phyloP scores from a whole-genome alignment of 2,329 filamentous ascomycete genomes.

The Coccinonectria pachysandricola region DNA sequence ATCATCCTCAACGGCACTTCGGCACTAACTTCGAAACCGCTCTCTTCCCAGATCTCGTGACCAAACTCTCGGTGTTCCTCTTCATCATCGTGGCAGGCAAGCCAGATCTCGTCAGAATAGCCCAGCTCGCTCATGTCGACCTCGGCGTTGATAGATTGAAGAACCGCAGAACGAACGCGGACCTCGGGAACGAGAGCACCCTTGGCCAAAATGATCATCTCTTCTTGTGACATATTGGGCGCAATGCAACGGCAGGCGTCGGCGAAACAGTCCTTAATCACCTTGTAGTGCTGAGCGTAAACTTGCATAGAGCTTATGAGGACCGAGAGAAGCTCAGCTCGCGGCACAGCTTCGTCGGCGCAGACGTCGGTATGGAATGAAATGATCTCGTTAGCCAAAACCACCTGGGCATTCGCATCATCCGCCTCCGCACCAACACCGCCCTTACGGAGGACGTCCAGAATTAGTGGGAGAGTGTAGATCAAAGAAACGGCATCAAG shows the following conservation, averaged over 20 bases:
- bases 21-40: constrained; percentile 60
- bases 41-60: constrained; percentile 90
- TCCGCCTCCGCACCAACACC: constrained; percentile 65
- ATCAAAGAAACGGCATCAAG: constrained; percentile 82
- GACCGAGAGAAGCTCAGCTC: constrained; percentile 59
- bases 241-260: constrained; percentile 80
- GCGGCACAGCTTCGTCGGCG: constrained; percentile 63
- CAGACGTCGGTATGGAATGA: constrained; percentile 80
- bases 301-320: constrained; percentile 76
- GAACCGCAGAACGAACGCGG: constrained; percentile 69
- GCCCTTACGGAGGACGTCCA: constrained; percentile 67
- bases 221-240: constrained; percentile 62
- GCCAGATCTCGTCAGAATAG: constrained; percentile 86
- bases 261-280: constrained; percentile 83
- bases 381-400: constrained; percentile 80
- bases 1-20: constrained; percentile 59
- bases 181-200: constrained; percentile 71
- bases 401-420: constrained; percentile 78
- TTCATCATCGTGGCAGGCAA: constrained; percentile 84
- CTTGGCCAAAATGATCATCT: constrained; percentile 66
- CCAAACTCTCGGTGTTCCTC: constrained; percentile 79
- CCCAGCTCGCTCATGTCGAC: constrained; percentile 81
- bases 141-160: constrained; percentile 85
- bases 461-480: constrained; percentile 75
- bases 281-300: constrained; percentile 89